Percentiles rank a stretch among this genome's conserved stretches.
Evolutionary conservation across 2,329 filamentous ascomycete genomes (phyloP).

Genomic region (Domatiomyces catenatus): DNA sequence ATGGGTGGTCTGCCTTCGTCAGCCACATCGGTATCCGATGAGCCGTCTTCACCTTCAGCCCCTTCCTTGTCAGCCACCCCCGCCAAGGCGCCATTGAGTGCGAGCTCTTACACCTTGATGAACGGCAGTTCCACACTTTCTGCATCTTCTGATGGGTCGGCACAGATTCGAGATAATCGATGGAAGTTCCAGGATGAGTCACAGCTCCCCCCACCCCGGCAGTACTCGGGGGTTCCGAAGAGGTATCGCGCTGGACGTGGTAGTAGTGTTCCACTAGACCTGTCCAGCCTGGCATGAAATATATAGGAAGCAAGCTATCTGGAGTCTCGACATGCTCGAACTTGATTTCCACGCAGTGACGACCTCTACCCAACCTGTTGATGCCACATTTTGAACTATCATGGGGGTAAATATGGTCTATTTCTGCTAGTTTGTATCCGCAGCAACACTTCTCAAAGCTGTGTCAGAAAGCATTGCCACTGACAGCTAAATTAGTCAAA

Average conservation of each 20-base stretch:
- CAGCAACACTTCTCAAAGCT: background rate
- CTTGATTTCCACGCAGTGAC: background rate
- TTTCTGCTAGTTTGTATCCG: no score
- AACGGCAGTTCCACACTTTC: conserved; percentile 36
- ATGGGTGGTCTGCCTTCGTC: conserved; percentile 30
- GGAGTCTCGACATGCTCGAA: background rate
- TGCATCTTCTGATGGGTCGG: conserved; percentile 6
- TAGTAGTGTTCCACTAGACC: conserved; percentile 82
- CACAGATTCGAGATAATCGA: conserved; percentile 54
- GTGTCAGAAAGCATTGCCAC: background rate
- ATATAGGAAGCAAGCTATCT: background rate
- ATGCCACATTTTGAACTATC: background rate
- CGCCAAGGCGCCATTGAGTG: conserved; percentile 46
- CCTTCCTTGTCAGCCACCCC: conserved; percentile 29
- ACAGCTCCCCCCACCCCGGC: conserved; percentile 68
- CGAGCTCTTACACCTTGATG: conserved; percentile 59
- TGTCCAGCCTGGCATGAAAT: conserved; percentile 27
- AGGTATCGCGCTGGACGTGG: conserved; percentile 81
- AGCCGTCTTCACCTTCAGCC: conserved; percentile 28
- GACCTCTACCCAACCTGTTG: background rate
- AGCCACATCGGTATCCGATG: conserved; percentile 21
- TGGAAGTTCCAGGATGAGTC: conserved; percentile 80
- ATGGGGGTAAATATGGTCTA: background rate
- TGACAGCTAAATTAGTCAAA: background rate
- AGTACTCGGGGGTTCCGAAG: conserved; percentile 58